phyloP scores from a whole-genome alignment of 2,329 filamentous ascomycete genomes.

The Stagonosporopsis rhizophila region DNA sequence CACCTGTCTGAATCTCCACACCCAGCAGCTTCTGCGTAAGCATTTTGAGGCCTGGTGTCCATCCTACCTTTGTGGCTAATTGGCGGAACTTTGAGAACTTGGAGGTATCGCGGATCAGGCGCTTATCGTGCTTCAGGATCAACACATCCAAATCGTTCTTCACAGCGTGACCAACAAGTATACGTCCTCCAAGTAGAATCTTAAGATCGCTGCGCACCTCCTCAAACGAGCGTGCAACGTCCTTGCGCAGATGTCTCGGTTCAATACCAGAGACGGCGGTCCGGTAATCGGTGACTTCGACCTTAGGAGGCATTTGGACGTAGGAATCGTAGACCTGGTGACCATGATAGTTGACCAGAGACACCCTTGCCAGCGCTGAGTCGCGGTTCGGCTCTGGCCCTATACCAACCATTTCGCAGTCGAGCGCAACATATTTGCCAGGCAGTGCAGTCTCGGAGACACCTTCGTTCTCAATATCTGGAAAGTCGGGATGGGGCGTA shows the following conservation, averaged over 20 bases:
- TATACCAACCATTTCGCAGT: constrained; percentile 98
- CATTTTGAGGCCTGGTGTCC: constrained; percentile 71
- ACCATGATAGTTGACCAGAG: constrained; percentile 92
- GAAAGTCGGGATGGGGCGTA: constrained; percentile 48
- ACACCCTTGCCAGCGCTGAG: constrained; percentile 84
- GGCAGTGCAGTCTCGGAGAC: constrained; percentile 65
- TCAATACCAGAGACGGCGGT: constrained; percentile 85
- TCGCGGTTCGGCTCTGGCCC: constrained; percentile 68
- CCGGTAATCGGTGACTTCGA: constrained; percentile 87
- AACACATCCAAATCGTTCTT: constrained; percentile 79
- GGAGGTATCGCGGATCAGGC: constrained; percentile 84
- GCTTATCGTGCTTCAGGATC: constrained; percentile 76
- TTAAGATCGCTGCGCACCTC: constrained; percentile 78
- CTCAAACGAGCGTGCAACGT: constrained; percentile 64
- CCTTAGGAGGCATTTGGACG: constrained; percentile 71
- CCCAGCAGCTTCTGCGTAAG: constrained; percentile 65
- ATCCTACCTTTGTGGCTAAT: constrained; percentile 64
- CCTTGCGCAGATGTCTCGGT: constrained; percentile 71
- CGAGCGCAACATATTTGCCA: constrained; percentile 90
- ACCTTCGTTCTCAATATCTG: constrained; percentile 54
- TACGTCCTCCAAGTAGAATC: constrained; percentile 70
- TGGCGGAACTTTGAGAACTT: constrained; percentile 77
- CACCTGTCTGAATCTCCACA: constrained; percentile 65
- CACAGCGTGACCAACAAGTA: constrained; percentile 85
- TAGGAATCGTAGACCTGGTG: constrained; percentile 93